A percentile compares a stretch with the other conserved stretches of the same genome.
Conservation (phyloP, 352 stramenopile genomes). For the Hyaloperonospora brassicae region DNA sequence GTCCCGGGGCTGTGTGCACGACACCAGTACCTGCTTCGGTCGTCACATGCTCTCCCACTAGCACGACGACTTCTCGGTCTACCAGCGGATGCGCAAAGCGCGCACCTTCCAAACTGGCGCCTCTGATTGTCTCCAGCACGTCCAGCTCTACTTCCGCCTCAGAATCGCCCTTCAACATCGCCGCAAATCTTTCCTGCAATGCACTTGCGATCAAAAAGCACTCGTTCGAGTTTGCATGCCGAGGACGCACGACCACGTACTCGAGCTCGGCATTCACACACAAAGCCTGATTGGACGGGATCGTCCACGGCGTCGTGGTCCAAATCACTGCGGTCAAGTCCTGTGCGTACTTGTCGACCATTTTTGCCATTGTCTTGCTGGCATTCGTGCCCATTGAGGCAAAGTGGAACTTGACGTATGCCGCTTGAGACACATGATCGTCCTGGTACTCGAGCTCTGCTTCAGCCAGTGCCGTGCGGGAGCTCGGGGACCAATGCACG, state of each 20-base stretch:
- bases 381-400: conserved; percentile 23
- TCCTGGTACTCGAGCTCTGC: conserved; percentile 98
- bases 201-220: conserved; percentile 61
- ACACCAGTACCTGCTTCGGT: conserved; percentile 95
- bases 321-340: conserved; percentile 85
- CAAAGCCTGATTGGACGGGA: conserved; percentile 96
- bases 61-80: conserved; percentile 74
- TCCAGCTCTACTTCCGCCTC: conserved; percentile 25
- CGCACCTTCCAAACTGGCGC: conserved; percentile 40
- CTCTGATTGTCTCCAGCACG: conserved; percentile 58
- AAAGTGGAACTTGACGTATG: conserved; percentile 89
- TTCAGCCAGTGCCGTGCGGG: conserved; percentile 94
- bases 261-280: conserved; percentile 91
- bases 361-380: conserved; percentile 6
- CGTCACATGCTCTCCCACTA: conserved; percentile 96
- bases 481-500: conserved; percentile 98
- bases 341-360: conserved; percentile 34
- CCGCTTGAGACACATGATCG: conserved; percentile 93
- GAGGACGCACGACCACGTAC: conserved; percentile 87
- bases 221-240: conserved; percentile 16
- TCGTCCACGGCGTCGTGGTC: conserved; percentile 99
- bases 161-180: conserved; percentile 11
- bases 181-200: conserved; percentile 40
- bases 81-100: conserved; percentile 88
- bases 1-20: conserved; percentile 97